Evolutionary conservation across 1,139 yeast species (phyloP).

Genomic region (Geotrichum phurueaensis): DNA sequence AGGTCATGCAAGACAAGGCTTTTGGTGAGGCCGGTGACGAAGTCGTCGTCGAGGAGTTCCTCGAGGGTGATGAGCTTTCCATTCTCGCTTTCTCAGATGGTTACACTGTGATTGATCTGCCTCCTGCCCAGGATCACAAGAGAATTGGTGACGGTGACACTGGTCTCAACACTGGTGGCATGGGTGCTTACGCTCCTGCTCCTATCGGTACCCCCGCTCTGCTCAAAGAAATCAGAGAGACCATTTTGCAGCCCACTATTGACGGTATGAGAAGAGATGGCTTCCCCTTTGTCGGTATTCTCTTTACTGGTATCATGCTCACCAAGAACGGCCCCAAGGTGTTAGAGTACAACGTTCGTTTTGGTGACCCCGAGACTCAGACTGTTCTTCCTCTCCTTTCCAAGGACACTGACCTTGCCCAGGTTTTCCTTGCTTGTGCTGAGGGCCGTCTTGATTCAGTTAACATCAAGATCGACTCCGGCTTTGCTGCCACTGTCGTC

Average conservation of each 20-base stretch:
- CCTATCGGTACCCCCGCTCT: conserved; percentile 77
- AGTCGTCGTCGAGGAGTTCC: conserved; percentile 90
- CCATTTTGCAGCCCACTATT: conserved; percentile 82
- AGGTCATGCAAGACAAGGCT: conserved; percentile 82
- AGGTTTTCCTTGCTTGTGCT: conserved; percentile 87
- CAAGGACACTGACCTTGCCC: conserved; percentile 83
- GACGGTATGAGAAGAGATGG: conserved; percentile 97
- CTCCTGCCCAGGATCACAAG: conserved; percentile 98
- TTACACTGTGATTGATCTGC: conserved; percentile 81
- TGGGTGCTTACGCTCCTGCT: conserved; percentile 99
- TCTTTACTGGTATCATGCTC: conserved; percentile 95
- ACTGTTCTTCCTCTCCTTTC: conserved; percentile 82
- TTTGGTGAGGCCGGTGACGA: conserved; percentile 95
- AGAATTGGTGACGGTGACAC: conserved; percentile 88
- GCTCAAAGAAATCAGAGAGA: conserved; percentile 60
- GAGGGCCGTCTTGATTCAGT: conserved; percentile 92
- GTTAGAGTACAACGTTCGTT: conserved; percentile 92
- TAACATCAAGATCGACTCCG: conserved; percentile 52
- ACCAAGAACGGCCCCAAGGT: conserved; percentile 84
- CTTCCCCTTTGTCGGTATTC: conserved; percentile 88
- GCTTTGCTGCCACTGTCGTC: conserved; percentile 85
- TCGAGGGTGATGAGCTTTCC: conserved; percentile 95
- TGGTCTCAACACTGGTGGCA: conserved; percentile 97
- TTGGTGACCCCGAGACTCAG: conserved; percentile 99
- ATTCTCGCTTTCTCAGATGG: conserved; percentile 93